Conservation (phyloP, 352 stramenopile genomes). For the Blastocystis sp. region DNA sequence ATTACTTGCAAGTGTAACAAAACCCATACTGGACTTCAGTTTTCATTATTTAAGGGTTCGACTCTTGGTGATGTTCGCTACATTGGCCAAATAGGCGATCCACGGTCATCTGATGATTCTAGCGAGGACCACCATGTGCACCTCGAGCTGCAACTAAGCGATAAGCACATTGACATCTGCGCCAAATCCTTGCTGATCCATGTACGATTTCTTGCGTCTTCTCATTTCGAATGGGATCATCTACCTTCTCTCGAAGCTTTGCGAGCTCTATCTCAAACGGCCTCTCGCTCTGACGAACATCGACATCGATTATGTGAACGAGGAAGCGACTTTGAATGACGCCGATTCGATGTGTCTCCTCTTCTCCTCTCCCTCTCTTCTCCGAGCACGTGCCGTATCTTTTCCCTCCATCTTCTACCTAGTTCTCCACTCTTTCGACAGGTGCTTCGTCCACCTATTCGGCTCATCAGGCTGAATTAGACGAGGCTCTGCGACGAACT, state of each 20-base stretch:
- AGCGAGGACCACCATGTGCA: background rate
- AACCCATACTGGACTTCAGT: background rate
- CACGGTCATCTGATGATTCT: background rate
- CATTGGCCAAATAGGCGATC: background rate
- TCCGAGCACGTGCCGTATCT: background rate
- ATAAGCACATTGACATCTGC: slow-evolving; percentile 30
- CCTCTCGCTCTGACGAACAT: slow-evolving; percentile 29
- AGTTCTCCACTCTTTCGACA: background rate
- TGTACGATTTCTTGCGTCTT: background rate
- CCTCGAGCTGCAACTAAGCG: slow-evolving; percentile 5
- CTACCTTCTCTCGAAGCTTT: slow-evolving; percentile 21
- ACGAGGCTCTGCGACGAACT: background rate
- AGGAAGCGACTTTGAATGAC: background rate
- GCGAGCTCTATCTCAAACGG: background rate
- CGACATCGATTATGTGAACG: background rate
- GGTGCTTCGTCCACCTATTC: background rate
- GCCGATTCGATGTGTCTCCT: background rate
- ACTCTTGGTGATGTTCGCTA: slow-evolving; percentile 2
- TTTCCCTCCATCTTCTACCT: background rate
- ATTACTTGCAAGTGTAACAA: slow-evolving; percentile 23
- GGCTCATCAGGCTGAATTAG: background rate
- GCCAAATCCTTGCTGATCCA: background rate
- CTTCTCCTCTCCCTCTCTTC: background rate
- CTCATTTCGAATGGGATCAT: background rate
- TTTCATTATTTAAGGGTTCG: background rate